Percentiles rank a stretch among this genome's conserved stretches.
Conservation (phyloP, 257 asterid species). For the Nicotiana knightiana region DNA sequence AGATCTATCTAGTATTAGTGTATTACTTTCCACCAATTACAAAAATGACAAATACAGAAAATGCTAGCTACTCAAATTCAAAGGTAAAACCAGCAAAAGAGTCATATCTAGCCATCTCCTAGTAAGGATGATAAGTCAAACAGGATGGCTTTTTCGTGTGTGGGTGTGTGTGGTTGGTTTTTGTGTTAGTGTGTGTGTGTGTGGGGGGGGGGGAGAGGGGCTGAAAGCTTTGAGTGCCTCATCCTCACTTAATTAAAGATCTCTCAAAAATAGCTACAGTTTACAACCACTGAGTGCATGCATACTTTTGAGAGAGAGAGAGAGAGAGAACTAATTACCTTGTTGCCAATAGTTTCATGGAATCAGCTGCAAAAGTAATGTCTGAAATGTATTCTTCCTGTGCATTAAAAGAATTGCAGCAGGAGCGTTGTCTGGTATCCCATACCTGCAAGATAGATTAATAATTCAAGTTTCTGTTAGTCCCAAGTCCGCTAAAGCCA, state of each 20-base stretch:
- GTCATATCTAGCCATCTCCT: background rate
- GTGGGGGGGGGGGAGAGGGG: background rate
- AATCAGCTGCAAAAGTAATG: conserved; percentile 73
- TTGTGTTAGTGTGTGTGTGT: too few relatives aligned
- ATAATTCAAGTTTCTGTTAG: background rate
- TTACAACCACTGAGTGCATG: background rate
- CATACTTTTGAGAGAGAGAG: background rate
- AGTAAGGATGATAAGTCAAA: background rate
- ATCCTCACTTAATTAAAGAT: background rate
- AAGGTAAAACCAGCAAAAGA: background rate
- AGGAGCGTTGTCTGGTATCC: conserved; percentile 87
- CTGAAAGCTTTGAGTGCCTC: background rate
- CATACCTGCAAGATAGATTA: conserved; percentile 49
- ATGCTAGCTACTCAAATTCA: background rate
- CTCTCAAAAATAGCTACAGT: background rate
- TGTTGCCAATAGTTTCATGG: conserved; percentile 69
- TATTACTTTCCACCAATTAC: background rate
- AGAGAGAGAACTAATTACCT: conserved; percentile 36
- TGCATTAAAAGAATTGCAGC: conserved; percentile 57
- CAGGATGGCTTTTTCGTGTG: background rate
- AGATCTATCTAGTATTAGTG: background rate
- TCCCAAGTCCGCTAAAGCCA: background rate
- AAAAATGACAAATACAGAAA: background rate
- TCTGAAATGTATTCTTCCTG: conserved; percentile 91
- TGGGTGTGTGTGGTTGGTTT: too few relatives aligned